Percentiles rank a stretch among this genome's conserved stretches.
phyloP scores from a whole-genome alignment of 2,329 filamentous ascomycete genomes.

The Cladosporium sp. region DNA sequence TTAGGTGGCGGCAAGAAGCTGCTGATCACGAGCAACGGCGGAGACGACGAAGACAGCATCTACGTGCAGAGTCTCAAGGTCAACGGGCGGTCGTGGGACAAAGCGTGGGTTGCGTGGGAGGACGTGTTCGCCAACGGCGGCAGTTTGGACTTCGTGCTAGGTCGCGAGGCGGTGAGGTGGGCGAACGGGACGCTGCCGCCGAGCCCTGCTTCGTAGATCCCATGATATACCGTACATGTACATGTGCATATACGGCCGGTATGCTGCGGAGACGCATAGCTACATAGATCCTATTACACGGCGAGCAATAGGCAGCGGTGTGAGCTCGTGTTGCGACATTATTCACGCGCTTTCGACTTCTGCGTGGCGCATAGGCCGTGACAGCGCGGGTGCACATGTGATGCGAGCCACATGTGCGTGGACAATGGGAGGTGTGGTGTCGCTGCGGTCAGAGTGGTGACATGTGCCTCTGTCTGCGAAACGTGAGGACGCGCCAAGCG shows the following conservation, averaged over 20 bases:
- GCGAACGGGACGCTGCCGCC: slow-evolving; percentile 55
- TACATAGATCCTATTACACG: not conserved
- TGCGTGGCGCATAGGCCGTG: not conserved
- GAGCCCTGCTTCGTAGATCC: slow-evolving; percentile 43
- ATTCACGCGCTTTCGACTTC: too few relatives aligned
- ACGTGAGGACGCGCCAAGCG: not conserved
- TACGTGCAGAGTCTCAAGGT: slow-evolving; percentile 63
- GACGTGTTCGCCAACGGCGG: slow-evolving; percentile 61
- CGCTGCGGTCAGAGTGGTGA: not conserved
- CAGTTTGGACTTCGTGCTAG: slow-evolving; percentile 59
- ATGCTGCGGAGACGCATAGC: not conserved
- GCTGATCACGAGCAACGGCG: slow-evolving; percentile 48
- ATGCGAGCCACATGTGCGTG: not conserved
- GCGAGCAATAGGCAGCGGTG: too few relatives aligned
- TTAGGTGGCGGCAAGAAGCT: slow-evolving; percentile 52
- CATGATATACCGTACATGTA: not conserved
- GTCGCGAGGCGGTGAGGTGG: slow-evolving; percentile 48
- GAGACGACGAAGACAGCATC: slow-evolving; percentile 38
- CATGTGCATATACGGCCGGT: not conserved
- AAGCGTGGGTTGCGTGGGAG: slow-evolving; percentile 60
- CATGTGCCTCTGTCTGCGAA: not conserved
- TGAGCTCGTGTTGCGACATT: too few relatives aligned
- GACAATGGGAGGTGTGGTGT: not conserved
- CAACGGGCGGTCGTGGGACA: slow-evolving; percentile 57
- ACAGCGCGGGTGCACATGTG: not conserved